A percentile compares a stretch with the other conserved stretches of the same genome.
Conservation (phyloP, 1,284 basidiomycete species). For the Leccinum insigne region DNA sequence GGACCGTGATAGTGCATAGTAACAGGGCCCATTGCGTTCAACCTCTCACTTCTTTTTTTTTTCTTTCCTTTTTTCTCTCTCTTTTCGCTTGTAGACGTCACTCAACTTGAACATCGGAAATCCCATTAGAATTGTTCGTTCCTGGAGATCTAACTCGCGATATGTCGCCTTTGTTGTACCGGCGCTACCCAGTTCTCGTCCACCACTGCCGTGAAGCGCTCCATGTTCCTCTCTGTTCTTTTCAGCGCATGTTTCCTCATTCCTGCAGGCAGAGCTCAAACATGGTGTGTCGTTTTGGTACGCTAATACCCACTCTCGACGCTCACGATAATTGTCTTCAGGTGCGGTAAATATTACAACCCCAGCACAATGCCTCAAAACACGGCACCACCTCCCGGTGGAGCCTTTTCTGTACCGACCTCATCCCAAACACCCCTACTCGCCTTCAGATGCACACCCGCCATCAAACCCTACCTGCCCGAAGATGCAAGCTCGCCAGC, state of each 20-base stretch:
- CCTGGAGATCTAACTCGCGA: too few species aligned
- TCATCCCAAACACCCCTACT: slow-evolving; percentile 24
- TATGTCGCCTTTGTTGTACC: not conserved
- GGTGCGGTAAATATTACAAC: slow-evolving; percentile 34
- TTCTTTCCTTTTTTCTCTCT: too few species aligned
- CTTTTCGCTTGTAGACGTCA: too few species aligned
- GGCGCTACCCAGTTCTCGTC: not conserved
- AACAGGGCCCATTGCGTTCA: too few species aligned
- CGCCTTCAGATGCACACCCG: slow-evolving; percentile 31
- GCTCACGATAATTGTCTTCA: slow-evolving; percentile 8
- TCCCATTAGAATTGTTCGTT: too few species aligned
- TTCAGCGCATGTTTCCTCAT: slow-evolving; percentile 20
- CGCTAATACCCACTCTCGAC: not conserved
- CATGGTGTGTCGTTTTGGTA: slow-evolving; percentile 31
- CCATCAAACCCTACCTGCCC: slow-evolving; percentile 31
- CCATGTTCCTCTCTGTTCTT: slow-evolving; percentile 13
- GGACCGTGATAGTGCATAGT: too few species aligned
- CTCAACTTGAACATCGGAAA: too few species aligned
- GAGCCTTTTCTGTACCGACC: slow-evolving; percentile 22
- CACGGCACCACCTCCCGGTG: slow-evolving; percentile 27
- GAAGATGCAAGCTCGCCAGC: slow-evolving; percentile 27
- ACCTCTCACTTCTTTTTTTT: too few species aligned
- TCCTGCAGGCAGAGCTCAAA: slow-evolving; percentile 27
- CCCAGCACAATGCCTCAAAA: slow-evolving; percentile 23
- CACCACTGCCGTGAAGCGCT: slow-evolving; percentile 9